These are phyloP conservation scores for Fusarium mundagurra DNA, from an alignment of 2,329 filamentous ascomycete species.

Conservation along the genomic window DNA sequence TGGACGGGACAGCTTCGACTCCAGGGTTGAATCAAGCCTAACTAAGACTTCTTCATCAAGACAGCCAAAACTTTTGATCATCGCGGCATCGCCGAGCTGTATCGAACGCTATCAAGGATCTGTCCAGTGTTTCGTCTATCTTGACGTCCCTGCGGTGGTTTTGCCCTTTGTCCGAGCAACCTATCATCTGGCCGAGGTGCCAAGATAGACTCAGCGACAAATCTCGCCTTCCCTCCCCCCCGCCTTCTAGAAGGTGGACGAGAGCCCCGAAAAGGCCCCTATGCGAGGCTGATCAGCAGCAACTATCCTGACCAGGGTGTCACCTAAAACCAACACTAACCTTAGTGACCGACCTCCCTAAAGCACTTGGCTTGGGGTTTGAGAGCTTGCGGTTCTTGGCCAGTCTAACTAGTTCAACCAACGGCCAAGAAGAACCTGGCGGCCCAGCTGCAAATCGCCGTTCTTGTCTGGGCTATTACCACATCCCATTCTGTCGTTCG, in stretches of 20 bases:
- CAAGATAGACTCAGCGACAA: constrained; percentile 22
- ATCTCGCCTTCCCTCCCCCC: constrained; percentile 32
- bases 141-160: constrained; percentile 2
- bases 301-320: constrained; percentile 40
- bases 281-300: constrained; percentile 45
- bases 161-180: constrained; percentile 25
- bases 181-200: constrained; percentile 15
- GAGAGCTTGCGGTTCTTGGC: constrained; percentile 10
- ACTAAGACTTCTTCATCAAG: constrained; percentile 21
- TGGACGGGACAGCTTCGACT: constrained; percentile 10
- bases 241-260: constrained; percentile 41
- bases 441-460: constrained; percentile 24
- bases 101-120: not conserved
- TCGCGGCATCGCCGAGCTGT: constrained; percentile 29
- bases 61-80: not conserved
- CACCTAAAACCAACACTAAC: constrained; percentile 34
- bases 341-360: constrained; percentile 23
- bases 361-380: constrained; percentile 3
- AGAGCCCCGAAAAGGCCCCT: constrained; percentile 34
- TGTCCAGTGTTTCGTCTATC: constrained; percentile 23
- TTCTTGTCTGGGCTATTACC: constrained; percentile 23
- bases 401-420: not conserved
- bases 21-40: constrained; percentile 13
- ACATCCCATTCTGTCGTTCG: constrained; percentile 11
- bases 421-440: constrained; percentile 6